Evolutionary conservation across 768 basidiomycete genomes (phyloP).

Genomic region (Suillus subluteus): DNA sequence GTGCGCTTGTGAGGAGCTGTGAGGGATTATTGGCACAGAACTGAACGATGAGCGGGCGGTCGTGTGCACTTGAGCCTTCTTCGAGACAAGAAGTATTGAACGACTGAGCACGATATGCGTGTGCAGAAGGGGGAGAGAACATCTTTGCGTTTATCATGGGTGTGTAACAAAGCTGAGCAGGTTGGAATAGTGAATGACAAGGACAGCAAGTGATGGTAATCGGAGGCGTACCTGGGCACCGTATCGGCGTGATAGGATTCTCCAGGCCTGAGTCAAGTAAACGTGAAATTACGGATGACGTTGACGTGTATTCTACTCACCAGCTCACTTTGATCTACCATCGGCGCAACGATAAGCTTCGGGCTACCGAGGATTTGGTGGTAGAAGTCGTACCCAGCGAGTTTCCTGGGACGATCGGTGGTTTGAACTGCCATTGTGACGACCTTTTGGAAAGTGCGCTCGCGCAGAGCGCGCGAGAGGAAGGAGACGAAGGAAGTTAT

Average conservation of each 20-base stretch:
- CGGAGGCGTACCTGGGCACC: slow-evolving; percentile 64
- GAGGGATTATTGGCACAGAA: slow-evolving; percentile 93
- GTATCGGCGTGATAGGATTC: slow-evolving; percentile 79
- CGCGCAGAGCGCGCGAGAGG: slow-evolving; percentile 8
- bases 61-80: slow-evolving; percentile 74
- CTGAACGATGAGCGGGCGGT: slow-evolving; percentile 88
- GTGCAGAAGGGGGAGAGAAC: slow-evolving; percentile 56
- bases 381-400: slow-evolving; percentile 82
- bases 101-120: slow-evolving; percentile 57
- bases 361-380: slow-evolving; percentile 77
- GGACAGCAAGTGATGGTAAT: slow-evolving; percentile 10
- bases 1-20: slow-evolving; percentile 76
- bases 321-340: slow-evolving; percentile 98
- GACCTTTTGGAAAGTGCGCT: neutral
- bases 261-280: slow-evolving; percentile 71
- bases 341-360: slow-evolving; percentile 91
- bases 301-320: slow-evolving; percentile 48
- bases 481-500: neutral
- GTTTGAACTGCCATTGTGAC: neutral
- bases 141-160: slow-evolving; percentile 99
- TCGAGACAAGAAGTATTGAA: slow-evolving; percentile 76
- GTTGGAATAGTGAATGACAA: slow-evolving; percentile 18
- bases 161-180: slow-evolving; percentile 78
- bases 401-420: slow-evolving; percentile 2
- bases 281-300: neutral